Evolutionary conservation across 2,329 filamentous ascomycete genomes (phyloP).

Genomic region (Rhexocercosporidium sp.): DNA sequence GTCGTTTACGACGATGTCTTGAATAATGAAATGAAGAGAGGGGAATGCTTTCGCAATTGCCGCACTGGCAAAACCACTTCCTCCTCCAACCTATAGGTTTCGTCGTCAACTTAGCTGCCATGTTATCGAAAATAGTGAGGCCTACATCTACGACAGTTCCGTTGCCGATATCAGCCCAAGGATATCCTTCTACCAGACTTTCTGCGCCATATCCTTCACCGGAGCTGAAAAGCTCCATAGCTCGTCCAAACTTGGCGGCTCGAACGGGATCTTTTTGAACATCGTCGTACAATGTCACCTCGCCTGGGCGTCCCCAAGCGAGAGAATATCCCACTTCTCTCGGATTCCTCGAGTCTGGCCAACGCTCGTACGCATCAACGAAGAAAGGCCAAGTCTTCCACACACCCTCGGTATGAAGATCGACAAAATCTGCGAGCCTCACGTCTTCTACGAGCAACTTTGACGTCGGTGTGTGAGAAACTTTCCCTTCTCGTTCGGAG

Average conservation of each 20-base stretch:
- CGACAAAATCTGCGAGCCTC: conserved; percentile 3
- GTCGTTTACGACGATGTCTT: neutral
- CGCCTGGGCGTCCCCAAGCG: conserved; percentile 6
- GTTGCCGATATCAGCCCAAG: conserved; percentile 15
- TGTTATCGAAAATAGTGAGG: too few species aligned
- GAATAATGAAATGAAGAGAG: neutral
- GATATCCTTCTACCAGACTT: conserved; percentile 50
- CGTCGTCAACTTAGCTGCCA: neutral
- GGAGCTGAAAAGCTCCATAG: conserved; percentile 20
- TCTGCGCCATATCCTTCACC: conserved; percentile 59
- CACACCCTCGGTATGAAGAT: conserved; percentile 8
- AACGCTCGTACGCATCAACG: conserved; percentile 13
- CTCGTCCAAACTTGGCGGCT: conserved; percentile 10
- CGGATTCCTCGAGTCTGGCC: conserved; percentile 15
- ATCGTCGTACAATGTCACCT: conserved; percentile 18
- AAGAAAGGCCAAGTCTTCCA: conserved; percentile 4
- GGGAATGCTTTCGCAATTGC: neutral
- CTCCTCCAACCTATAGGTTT: neutral
- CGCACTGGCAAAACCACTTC: neutral
- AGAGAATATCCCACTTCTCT: conserved; percentile 17
- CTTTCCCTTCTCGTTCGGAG: neutral
- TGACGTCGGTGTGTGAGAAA: conserved; percentile 7
- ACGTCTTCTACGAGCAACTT: neutral
- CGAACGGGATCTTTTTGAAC: conserved; percentile 4
- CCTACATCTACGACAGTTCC: conserved; percentile 24